phyloP scores from a whole-genome alignment of 2,329 filamentous ascomycete genomes.

The Aureobasidium subglaciale region DNA sequence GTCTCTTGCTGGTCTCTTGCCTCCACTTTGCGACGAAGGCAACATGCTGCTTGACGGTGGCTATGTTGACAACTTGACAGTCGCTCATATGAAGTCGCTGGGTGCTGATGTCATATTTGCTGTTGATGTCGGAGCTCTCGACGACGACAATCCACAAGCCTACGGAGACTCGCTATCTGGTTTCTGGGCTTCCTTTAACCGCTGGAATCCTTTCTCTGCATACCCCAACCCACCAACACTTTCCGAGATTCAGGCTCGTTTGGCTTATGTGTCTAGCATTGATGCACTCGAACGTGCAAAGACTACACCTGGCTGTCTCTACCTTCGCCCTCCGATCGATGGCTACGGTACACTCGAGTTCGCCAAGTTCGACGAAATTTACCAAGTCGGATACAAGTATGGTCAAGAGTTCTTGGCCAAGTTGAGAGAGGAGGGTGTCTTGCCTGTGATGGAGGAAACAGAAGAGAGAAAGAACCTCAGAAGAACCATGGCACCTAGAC shows the following conservation, averaged over 20 bases:
- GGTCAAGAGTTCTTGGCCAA: conserved; percentile 72
- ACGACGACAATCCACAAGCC: conserved; percentile 83
- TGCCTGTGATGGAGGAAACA: conserved; percentile 51
- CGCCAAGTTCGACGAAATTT: conserved; percentile 96
- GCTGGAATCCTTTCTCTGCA: conserved; percentile 91
- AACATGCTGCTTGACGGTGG: conserved; percentile 95
- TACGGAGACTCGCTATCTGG: conserved; percentile 94
- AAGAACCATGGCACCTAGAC: conserved; percentile 45
- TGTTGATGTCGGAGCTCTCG: conserved; percentile 84
- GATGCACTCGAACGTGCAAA: conserved; percentile 93
- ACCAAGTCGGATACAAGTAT: conserved; percentile 77
- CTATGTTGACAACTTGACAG: conserved; percentile 94
- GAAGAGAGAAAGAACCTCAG: conserved; percentile 45
- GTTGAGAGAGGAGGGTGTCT: conserved; percentile 68
- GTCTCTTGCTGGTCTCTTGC: conserved; percentile 86
- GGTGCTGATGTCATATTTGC: conserved; percentile 94
- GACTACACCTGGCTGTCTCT: conserved; percentile 80
- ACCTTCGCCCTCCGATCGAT: conserved; percentile 94
- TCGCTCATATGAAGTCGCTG: conserved; percentile 92
- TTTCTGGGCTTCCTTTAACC: conserved; percentile 88
- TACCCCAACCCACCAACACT: conserved; percentile 89
- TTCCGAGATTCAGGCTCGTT: conserved; percentile 87
- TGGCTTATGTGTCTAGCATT: conserved; percentile 91
- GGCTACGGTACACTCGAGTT: conserved; percentile 92
- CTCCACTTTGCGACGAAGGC: conserved; percentile 91